Evolutionary conservation across 441 rosid genomes (phyloP), one percentile per base, ranked within the genome.

Genomic region (Aquilaria agallochum): DNA sequence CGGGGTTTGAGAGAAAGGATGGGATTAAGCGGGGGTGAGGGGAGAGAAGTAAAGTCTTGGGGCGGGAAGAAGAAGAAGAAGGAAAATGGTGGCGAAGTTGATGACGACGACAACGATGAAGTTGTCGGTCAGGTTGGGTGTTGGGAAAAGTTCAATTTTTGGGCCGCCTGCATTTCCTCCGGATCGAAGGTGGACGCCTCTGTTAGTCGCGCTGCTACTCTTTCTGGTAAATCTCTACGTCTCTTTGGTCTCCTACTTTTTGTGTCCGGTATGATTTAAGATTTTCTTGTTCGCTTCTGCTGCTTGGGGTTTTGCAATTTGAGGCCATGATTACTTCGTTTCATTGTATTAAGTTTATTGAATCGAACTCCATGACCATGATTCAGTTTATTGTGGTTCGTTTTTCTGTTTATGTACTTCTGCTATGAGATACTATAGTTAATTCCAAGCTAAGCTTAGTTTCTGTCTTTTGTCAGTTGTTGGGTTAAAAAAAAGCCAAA

Each of bases 131-230:
- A 20, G 67, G 45, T 58, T 55, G 71, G 81, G 9, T 78, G 80
- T 68, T 81, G 83, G 81, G n/a, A 75, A 55, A 77, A 65, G 56
- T 71, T 75, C 47, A 70, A 68, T 72, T 68, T 75, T 50, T 42
- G 71, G 31, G 74, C 76, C 49, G 65, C 72, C 68, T 80, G 82
- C 72, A 59, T 77, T 60, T 69, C 80, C 71, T 59, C 74, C 50
- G 64, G 61, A 67, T 48, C 82, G 51, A 78, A 73, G 59, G 68
- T 30, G 67, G 80, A 78, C 50, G 53, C 60, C 63, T 69, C 78
- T 48, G 12, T 36, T 14, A 72, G 69, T 65, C 66, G 69, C 63
- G 67, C 69, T 60, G 62, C 74, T 75, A 58, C 78, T 14, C 74
- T 48, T 60, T 70, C 61, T 71, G 83, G 86, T 78, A 70, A 20